Conservation (phyloP, 371 early-diverging fungal species). For the Zychaea mexicana region DNA sequence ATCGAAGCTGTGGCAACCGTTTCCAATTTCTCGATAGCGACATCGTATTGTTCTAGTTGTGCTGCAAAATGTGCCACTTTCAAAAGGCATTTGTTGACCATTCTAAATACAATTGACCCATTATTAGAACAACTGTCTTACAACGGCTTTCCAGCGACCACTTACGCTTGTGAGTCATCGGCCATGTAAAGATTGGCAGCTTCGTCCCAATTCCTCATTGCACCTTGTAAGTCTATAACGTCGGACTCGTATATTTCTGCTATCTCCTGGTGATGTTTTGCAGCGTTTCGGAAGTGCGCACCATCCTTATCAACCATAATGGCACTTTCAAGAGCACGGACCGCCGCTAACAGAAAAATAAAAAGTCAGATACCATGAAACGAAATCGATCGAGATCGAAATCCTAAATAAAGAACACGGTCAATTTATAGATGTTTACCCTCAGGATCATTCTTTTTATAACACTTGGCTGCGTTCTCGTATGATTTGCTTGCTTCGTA, state of each 20-base stretch:
- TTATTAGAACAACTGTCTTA: neutral
- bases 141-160: too few relatives aligned
- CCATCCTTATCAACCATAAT: slow-evolving; percentile 76
- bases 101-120: slow-evolving; percentile 15
- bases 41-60: slow-evolving; percentile 84
- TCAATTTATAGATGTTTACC: slow-evolving; percentile 46
- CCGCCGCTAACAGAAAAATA: slow-evolving; percentile 61
- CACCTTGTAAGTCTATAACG: slow-evolving; percentile 76
- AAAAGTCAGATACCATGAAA: too few relatives aligned
- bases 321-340: slow-evolving; percentile 72
- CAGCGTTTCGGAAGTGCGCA: slow-evolving; percentile 91
- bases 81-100: slow-evolving; percentile 83
- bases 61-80: slow-evolving; percentile 94
- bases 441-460: slow-evolving; percentile 80
- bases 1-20: slow-evolving; percentile 77
- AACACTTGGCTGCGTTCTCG: slow-evolving; percentile 86
- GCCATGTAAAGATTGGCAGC: slow-evolving; percentile 91
- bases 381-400: too few relatives aligned
- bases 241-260: slow-evolving; percentile 93
- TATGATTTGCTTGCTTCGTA: slow-evolving; percentile 84
- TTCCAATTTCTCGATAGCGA: slow-evolving; percentile 89
- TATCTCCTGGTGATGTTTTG: slow-evolving; percentile 91
- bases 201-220: slow-evolving; percentile 84
- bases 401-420: too few relatives aligned
- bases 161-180: slow-evolving; percentile 89